Conservation (phyloP, 176 grass and related monocot species). For the Hsuehochloa calcarea region DNA sequence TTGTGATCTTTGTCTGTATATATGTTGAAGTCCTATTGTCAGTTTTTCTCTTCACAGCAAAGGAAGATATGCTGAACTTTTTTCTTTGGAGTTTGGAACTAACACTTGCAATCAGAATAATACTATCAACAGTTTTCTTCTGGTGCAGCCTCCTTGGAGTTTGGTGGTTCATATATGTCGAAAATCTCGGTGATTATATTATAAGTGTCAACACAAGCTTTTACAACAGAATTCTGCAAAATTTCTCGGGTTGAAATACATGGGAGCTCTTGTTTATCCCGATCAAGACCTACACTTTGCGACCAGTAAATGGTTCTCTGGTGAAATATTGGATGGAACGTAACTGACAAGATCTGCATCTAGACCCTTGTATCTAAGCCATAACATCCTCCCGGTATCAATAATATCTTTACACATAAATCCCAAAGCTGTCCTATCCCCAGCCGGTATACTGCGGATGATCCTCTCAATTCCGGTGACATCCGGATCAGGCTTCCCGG, state of each 20-base stretch:
- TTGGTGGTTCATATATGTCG: not conserved
- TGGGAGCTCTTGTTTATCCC: not conserved
- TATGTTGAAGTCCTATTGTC: not conserved
- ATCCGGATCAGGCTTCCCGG: conserved; percentile 28
- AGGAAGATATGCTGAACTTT: not conserved
- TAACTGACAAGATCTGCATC: conserved; percentile 71
- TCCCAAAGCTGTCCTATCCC: conserved; percentile 53
- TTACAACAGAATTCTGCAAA: not conserved
- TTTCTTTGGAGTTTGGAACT: no score
- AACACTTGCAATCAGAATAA: no score
- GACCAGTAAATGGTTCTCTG: conserved; percentile 77
- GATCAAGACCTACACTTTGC: conserved; percentile 41
- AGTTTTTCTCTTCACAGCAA: not conserved
- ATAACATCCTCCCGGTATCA: conserved; percentile 51
- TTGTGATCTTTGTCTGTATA: not conserved
- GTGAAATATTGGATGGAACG: conserved; percentile 64
- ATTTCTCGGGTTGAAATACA: not conserved
- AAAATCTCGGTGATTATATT: not conserved
- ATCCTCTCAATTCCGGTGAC: conserved; percentile 38
- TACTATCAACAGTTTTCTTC: no score
- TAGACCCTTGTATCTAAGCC: conserved; percentile 59
- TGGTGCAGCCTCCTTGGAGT: no score
- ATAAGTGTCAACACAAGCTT: not conserved
- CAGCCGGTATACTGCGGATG: conserved; percentile 51
- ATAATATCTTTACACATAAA: conserved; percentile 94